Base-by-base conservation (phyloP, 2,329 filamentous ascomycete genomes). In the Monosporascus sp. region DNA sequence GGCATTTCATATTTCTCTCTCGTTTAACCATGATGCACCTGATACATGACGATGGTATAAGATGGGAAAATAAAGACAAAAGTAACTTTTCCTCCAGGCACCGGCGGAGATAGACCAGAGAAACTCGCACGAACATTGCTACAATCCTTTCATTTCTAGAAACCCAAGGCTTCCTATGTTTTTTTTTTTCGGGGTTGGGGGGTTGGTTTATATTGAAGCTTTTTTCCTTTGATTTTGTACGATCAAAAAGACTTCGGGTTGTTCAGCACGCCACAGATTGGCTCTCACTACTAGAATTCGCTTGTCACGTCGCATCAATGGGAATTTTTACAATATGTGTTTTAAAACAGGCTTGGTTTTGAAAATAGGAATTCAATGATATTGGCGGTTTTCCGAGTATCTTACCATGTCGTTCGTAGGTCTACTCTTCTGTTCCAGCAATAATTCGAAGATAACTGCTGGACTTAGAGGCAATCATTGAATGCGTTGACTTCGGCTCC, bases 41-140 rank as follows among this genome's bases (percentile, higher is more conserved):
- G 58, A 62, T 57, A 65, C 57, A 64, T 55, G 60, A 67, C 57
- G 57, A 65, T 58, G 62, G 63, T 61, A 67, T 65, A 61, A 14
- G 25, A 65, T 61, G 65, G 58, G 58, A 62, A 53, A 51, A 62
- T 49, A 53, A 66, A 66, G 65, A 66, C 57, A 66, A 65, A 65
- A 66, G 50, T 59, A 59, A 52, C 60, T 60, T 57, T 60, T 51
- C 58, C 54, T 61, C 57, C 54, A 57, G 54, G 58, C 59, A 65
- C 42, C 15, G 60, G 60, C 54, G 54, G 54, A 60, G 54, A 68
- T 68, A 68, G 66, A 68, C 61, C 47, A 60, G 58, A 57, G 52
- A 57, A 56, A 53, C 58, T 57, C 59, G 57, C 61, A 64, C 64
- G 59, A 62, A 59, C 58, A 65, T 62, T 52, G 59, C 58, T 63